Percentiles rank a stretch among this genome's conserved stretches.
Conservation (phyloP, 148 eudicot species). For the Rhododendron griersonianum region DNA sequence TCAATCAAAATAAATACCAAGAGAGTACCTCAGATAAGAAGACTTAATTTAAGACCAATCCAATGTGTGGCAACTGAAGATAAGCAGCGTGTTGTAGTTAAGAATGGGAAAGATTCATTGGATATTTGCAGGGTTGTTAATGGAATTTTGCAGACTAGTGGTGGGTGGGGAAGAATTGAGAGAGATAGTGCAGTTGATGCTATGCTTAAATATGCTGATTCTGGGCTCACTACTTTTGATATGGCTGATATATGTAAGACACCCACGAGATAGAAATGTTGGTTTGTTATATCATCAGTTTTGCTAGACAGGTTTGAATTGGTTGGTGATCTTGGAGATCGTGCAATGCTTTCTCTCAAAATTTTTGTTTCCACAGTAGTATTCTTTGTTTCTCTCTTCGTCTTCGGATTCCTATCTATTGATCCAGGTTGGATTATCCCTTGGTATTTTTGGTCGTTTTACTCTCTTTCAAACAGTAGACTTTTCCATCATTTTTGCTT, state of each 20-base stretch:
- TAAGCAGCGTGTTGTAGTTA: conserved; percentile 36
- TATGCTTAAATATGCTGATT: conserved; percentile 75
- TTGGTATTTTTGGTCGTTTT: too few species aligned
- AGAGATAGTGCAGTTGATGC: conserved; percentile 56
- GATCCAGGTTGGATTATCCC: too few species aligned
- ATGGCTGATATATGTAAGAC: conserved; percentile 81
- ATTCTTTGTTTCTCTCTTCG: too few species aligned
- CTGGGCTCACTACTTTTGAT: conserved; percentile 71
- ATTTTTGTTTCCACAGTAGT: too few species aligned
- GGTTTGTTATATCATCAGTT: background rate
- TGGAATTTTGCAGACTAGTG: conserved; percentile 88
- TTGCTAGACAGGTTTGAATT: background rate
- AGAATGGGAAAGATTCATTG: conserved; percentile 65
- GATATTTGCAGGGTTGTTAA: conserved; percentile 64
- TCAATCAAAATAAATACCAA: conserved; percentile 16
- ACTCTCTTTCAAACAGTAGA: too few species aligned
- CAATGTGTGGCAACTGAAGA: conserved; percentile 39
- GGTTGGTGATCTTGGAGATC: background rate
- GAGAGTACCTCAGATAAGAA: conserved; percentile 15
- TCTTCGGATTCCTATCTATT: too few species aligned
- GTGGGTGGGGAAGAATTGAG: conserved; percentile 73
- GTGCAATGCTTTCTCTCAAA: too few species aligned
- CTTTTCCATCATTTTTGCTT: background rate
- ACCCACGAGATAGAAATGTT: background rate
- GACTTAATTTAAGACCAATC: conserved; percentile 24